Conservation (phyloP, 208 protist genomes). For the Naegleria fowleri region DNA sequence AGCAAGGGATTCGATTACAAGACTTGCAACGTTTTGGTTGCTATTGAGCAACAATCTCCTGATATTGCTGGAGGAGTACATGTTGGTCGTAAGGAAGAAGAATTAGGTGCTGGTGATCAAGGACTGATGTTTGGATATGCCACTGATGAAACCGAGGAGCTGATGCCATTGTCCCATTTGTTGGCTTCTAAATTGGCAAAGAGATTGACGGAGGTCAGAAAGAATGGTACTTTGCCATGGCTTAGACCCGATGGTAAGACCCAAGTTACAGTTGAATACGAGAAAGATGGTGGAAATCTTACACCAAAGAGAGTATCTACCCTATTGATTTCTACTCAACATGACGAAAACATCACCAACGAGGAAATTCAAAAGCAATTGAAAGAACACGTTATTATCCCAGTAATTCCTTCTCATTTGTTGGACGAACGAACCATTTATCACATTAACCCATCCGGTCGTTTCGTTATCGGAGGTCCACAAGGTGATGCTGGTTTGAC, state of each 20-base stretch:
- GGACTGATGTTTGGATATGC: conserved; percentile 99
- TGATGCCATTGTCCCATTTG: conserved; percentile 96
- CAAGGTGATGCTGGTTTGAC: conserved; percentile 98
- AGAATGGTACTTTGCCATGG: conserved; percentile 83
- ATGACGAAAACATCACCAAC: conserved; percentile 86
- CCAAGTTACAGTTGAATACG: conserved; percentile 98
- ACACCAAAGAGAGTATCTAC: conserved; percentile 90
- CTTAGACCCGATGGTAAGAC: conserved; percentile 98
- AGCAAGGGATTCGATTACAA: conserved; percentile 95
- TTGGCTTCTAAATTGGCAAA: conserved; percentile 84
- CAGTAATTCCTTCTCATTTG: conserved; percentile 83
- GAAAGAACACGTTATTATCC: conserved; percentile 87
- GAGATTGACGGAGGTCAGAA: conserved; percentile 90
- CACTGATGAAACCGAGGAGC: conserved; percentile 94
- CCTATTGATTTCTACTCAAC: conserved; percentile 98
- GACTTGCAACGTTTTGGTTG: conserved; percentile 93
- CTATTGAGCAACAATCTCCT: conserved; percentile 96
- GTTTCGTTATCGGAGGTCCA: conserved; percentile 98
- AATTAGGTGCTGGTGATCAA: conserved; percentile 98
- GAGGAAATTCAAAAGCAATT: conserved; percentile 83
- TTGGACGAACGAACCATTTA: conserved; percentile 91
- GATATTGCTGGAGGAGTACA: conserved; percentile 97
- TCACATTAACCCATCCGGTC: conserved; percentile 97
- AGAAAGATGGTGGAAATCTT: conserved; percentile 71
- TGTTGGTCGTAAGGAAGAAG: conserved; percentile 75